Conservation (phyloP, 2,329 filamentous ascomycete genomes). For the Magnaporthiopsis incrustans region DNA sequence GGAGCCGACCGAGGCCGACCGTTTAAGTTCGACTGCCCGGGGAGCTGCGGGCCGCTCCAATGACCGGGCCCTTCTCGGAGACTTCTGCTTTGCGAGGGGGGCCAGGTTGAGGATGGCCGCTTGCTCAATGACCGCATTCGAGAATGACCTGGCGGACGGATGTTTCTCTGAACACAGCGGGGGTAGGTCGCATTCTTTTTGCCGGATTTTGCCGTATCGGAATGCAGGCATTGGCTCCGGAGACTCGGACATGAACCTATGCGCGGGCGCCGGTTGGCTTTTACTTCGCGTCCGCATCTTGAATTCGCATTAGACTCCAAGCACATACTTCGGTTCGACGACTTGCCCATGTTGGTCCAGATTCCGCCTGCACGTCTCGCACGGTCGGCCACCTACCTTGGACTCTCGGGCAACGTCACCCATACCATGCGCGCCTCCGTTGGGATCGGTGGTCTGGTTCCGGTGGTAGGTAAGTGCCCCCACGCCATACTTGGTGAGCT, state of each 20-base stretch:
- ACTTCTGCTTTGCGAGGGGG: not conserved
- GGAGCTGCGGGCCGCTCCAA: not conserved
- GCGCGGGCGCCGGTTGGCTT: not conserved
- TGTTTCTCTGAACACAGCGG: not conserved
- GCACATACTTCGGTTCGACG: not conserved
- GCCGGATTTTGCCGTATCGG: not conserved
- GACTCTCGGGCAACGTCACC: not conserved
- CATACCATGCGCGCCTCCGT: no score
- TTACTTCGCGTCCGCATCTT: not conserved
- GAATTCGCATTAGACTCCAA: not conserved
- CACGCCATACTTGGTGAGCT: slow-evolving; percentile 42
- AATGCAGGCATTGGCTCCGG: not conserved
- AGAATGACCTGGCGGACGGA: not conserved
- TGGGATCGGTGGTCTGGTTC: not conserved
- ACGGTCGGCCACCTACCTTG: not conserved
- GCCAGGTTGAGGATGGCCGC: slow-evolving; percentile 1
- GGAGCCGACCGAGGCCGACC: not conserved
- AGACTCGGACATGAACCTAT: not conserved
- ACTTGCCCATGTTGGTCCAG: no score
- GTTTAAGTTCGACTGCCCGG: not conserved
- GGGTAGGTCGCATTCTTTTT: slow-evolving; percentile 1
- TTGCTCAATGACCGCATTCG: slow-evolving; percentile 3
- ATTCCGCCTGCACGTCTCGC: not conserved
- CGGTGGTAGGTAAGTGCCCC: slow-evolving; percentile 22
- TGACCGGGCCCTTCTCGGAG: slow-evolving; percentile 1